Evolutionary conservation across 441 rosid species (phyloP), one percentile per base, ranked within the genome.

Genomic region (Bruguiera hainesii): DNA sequence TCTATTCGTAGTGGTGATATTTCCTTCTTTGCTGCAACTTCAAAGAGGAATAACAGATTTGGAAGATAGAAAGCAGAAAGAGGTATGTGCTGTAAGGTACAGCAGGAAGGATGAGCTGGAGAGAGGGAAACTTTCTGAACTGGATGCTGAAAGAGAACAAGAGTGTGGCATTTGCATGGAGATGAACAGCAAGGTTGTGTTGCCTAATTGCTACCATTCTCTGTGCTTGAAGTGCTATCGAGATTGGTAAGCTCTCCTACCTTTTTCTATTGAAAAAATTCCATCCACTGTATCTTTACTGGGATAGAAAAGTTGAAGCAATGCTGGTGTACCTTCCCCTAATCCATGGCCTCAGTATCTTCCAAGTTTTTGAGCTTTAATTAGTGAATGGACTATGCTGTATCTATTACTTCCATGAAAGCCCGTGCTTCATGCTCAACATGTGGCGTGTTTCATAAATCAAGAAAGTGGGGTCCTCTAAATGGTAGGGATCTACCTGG

Each of bases 121-220:
- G 56, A 74, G 71, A 31, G 78, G 84, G 37, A 83, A 83, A 67
- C 65, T 82, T 70, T 81, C 89, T 2, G 86, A 79, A 70, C 66
- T 77, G 64, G 95, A 93, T 67, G 13, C 65, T 0, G 97, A 91
- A 73, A 73, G 90, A 65, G 98, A 93, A 82, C 86, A 87, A 42
- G 97, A 93, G 74, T 93, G 98, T 61, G 95, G 91, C 46, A 93
- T 93, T 74, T 93, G 97, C 73, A 69, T 93, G 87, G 98, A 88
- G 87, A 71, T 80, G 68, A 84, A 74, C 65, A 63, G 73, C 76
- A 84, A 79, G 83, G 83, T 91, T 7, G 94, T 89, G 13, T 72
- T 93, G 61, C 98, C 97, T 13, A 84, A 83, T 66, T 91, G 98
- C 84, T 76, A 78, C 61, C 98, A 93, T 79, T 81, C 91, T 58